Evolutionary conservation across 371 early-diverging fungal genomes (phyloP).

Genomic region (Sporodiniella umbellata): DNA sequence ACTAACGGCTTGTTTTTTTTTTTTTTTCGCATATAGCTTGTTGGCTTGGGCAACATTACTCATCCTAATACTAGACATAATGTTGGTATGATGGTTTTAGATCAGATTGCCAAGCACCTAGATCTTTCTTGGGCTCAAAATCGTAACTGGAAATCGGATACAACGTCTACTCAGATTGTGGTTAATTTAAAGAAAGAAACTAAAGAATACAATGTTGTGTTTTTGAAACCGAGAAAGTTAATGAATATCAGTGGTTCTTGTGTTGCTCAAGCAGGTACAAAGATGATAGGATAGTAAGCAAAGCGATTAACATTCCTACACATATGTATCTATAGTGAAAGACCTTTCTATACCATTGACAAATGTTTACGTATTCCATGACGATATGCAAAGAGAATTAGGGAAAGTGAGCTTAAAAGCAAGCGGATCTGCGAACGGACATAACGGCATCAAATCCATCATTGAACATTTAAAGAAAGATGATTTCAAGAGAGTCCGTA

Average conservation of each 20-base stretch:
- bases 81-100: constrained; percentile 73
- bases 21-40: constrained; percentile 39
- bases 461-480: constrained; percentile 49
- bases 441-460: constrained; percentile 76
- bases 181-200: constrained; percentile 13
- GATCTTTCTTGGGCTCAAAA: constrained; percentile 48
- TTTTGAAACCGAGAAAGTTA: constrained; percentile 60
- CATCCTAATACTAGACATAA: constrained; percentile 70
- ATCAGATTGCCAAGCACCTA: constrained; percentile 48
- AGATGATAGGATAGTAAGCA: too few species aligned
- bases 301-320: not conserved
- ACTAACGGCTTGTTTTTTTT: not conserved
- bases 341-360: constrained; percentile 34
- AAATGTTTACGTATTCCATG: constrained; percentile 68
- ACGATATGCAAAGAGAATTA: constrained; percentile 71
- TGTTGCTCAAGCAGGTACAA: constrained; percentile 68
- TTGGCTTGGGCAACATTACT: constrained; percentile 70
- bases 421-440: constrained; percentile 64
- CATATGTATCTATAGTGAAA: constrained; percentile 20
- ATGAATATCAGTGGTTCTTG: constrained; percentile 74
- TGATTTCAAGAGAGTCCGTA: constrained; percentile 57
- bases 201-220: constrained; percentile 39
- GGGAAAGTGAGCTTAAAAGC: constrained; percentile 62
- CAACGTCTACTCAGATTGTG: constrained; percentile 30
- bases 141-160: constrained; percentile 38